Percentiles rank a stretch among this genome's conserved stretches.
Conservation (phyloP, 768 basidiomycete species). For the Lactarius vividus region DNA sequence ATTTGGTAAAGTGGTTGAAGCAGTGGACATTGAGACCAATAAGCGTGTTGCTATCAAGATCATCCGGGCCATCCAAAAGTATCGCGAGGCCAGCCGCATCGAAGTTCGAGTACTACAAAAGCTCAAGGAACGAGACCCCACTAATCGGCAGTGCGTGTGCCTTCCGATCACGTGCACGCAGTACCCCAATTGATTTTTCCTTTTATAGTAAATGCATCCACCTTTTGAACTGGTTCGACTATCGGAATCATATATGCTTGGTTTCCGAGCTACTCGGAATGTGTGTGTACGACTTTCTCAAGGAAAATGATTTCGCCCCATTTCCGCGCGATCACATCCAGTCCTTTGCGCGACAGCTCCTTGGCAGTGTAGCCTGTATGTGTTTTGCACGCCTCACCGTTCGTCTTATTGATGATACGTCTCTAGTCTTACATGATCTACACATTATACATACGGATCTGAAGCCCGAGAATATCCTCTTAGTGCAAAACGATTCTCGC, state of each 20-base stretch:
- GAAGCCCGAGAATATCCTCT: slow-evolving; percentile 97
- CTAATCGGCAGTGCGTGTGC: slow-evolving; percentile 74
- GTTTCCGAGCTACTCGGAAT: slow-evolving; percentile 94
- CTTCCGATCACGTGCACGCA: slow-evolving; percentile 14
- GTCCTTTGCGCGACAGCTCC: slow-evolving; percentile 87
- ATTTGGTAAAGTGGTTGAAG: slow-evolving; percentile 98
- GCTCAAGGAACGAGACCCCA: slow-evolving; percentile 84
- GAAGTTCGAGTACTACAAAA: slow-evolving; percentile 94
- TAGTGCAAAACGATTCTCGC: slow-evolving; percentile 81
- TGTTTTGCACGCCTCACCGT: slow-evolving; percentile 28
- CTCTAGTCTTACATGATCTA: slow-evolving; percentile 82
- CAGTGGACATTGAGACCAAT: slow-evolving; percentile 72
- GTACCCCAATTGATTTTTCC: slow-evolving; percentile 26
- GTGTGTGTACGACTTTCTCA: slow-evolving; percentile 98
- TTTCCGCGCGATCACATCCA: slow-evolving; percentile 97
- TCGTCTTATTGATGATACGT: slow-evolving; percentile 26
- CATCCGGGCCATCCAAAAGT: slow-evolving; percentile 97
- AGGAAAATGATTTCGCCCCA: slow-evolving; percentile 95
- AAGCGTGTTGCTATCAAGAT: slow-evolving; percentile 95
- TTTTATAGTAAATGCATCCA: slow-evolving; percentile 91
- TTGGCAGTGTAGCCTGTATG: slow-evolving; percentile 93
- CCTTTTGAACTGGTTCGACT: slow-evolving; percentile 91
- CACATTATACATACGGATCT: slow-evolving; percentile 96
- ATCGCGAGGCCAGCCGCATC: slow-evolving; percentile 97
- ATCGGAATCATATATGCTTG: slow-evolving; percentile 94